These are phyloP conservation scores for Hevea brasiliensis DNA, from an alignment of 345 rosid genomes.

Conservation along the genomic window DNA sequence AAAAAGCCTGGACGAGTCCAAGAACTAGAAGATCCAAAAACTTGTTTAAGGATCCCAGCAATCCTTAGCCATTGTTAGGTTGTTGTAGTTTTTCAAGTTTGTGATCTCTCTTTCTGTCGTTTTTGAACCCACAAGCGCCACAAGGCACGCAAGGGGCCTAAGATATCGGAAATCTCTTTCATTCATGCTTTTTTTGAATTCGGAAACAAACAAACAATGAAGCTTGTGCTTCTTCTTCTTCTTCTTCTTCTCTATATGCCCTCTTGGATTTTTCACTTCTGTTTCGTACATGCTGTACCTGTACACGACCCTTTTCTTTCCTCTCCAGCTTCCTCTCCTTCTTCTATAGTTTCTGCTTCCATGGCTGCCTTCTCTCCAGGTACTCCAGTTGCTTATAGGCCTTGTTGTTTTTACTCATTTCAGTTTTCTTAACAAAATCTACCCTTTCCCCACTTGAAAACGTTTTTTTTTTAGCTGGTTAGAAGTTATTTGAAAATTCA, in stretches of 20 bases:
- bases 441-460: not conserved
- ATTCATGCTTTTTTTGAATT: conserved; percentile 27
- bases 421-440: not conserved
- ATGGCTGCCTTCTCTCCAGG: conserved; percentile 67
- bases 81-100: not conserved
- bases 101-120: conserved; percentile 5
- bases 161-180: conserved; percentile 13
- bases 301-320: conserved; percentile 31
- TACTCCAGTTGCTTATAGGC: not conserved
- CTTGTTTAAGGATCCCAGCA: not conserved
- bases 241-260: conserved; percentile 42
- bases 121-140: conserved; percentile 17
- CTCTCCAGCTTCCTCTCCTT: conserved; percentile 32
- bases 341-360: conserved; percentile 43
- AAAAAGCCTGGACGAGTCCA: not conserved
- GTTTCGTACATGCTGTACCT: conserved; percentile 25
- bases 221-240: conserved; percentile 38
- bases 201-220: conserved; percentile 36
- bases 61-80: not conserved
- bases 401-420: not conserved
- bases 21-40: conserved; percentile 2
- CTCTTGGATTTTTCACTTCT: conserved; percentile 37
- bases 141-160: not conserved
- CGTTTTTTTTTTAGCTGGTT: not conserved
- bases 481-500: not conserved